Evolutionary conservation across 305 asterid species (phyloP).

Genomic region (Rubia tinctorum): DNA sequence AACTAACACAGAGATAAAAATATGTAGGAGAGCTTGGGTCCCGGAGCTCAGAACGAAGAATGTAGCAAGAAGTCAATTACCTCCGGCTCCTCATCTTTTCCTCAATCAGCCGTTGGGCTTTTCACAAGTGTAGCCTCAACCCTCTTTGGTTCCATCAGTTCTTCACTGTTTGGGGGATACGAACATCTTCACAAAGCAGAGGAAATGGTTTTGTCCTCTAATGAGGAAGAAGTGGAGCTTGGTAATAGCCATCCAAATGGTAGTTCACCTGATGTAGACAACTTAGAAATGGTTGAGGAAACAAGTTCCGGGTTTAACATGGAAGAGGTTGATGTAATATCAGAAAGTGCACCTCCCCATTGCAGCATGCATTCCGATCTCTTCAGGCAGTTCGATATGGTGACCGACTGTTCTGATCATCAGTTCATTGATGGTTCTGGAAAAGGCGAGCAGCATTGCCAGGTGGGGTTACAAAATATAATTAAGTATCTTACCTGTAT

Average conservation of each 20-base stretch:
- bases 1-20: constrained; percentile 8
- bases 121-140: constrained; percentile 50
- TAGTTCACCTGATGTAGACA: constrained; percentile 17
- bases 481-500: neutral
- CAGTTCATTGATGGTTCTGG: constrained; percentile 60
- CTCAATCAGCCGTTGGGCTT: constrained; percentile 56
- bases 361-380: constrained; percentile 34
- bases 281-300: constrained; percentile 30
- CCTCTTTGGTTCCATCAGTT: constrained; percentile 49
- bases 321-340: constrained; percentile 32
- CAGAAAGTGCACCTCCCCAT: constrained; percentile 23
- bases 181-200: constrained; percentile 35
- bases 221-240: constrained; percentile 42
- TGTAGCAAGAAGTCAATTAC: constrained; percentile 12
- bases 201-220: constrained; percentile 21
- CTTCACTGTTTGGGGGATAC: constrained; percentile 45
- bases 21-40: constrained; percentile 44
- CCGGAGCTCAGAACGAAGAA: constrained; percentile 21
- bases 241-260: constrained; percentile 31
- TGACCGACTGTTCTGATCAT: constrained; percentile 75
- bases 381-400: constrained; percentile 78
- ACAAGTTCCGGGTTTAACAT: constrained; percentile 25
- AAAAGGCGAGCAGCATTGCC: constrained; percentile 45
- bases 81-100: constrained; percentile 47
- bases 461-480: constrained; percentile 35